Conservation (phyloP, 2,329 filamentous ascomycete species). For the Penicillium italicum region DNA sequence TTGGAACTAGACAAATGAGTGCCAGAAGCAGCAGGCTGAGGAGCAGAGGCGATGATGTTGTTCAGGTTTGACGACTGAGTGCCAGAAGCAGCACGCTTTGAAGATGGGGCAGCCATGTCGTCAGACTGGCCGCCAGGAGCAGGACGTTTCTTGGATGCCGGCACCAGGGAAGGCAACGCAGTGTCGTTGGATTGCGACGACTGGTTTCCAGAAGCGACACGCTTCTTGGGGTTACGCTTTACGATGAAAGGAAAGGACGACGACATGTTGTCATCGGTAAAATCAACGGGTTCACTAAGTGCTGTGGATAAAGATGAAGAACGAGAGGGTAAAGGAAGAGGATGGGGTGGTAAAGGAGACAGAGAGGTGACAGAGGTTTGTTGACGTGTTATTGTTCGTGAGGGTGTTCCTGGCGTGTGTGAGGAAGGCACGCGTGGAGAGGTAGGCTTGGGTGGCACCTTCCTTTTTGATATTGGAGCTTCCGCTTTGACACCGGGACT, state of each 20-base stretch:
- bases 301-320: neutral
- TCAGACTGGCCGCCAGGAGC: neutral
- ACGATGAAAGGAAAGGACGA: neutral
- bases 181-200: neutral
- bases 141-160: neutral
- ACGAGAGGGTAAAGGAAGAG: neutral
- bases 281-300: neutral
- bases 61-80: too few relatives aligned
- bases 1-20: fast-evolving
- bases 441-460: neutral
- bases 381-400: neutral
- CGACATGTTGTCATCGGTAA: neutral
- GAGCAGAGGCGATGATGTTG: too few relatives aligned
- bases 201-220: neutral
- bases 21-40: neutral
- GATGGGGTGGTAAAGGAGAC: neutral
- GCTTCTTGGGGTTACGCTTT: neutral
- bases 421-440: neutral
- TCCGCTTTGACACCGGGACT: neutral
- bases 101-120: neutral
- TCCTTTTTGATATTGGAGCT: neutral
- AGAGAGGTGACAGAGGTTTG: neutral
- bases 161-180: neutral
- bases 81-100: too few relatives aligned
- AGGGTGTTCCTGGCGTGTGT: neutral